phyloP scores from a whole-genome alignment of 1,284 basidiomycete genomes.

The Nidula niveotomentosa region DNA sequence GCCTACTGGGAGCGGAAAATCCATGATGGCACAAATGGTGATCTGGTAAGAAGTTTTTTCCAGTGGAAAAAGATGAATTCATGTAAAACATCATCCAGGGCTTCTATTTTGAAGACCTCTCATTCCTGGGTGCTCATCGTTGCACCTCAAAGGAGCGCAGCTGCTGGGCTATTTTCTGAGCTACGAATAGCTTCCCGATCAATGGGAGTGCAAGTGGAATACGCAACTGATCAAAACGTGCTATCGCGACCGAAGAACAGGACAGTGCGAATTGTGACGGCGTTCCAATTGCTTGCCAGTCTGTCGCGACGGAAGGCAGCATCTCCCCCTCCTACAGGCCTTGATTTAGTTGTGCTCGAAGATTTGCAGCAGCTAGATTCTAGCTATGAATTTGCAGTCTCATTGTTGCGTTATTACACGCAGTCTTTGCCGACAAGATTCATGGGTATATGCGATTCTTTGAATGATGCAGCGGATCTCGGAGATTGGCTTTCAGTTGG shows the following conservation, averaged over 20 bases:
- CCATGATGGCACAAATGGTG: conserved; percentile 68
- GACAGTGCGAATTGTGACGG: conserved; percentile 55
- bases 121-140: too few relatives aligned
- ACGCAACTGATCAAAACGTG: conserved; percentile 28
- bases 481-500: conserved; percentile 85
- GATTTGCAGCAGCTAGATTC: conserved; percentile 85
- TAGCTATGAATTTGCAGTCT: conserved; percentile 82
- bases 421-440: conserved; percentile 67
- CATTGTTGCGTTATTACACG: conserved; percentile 65
- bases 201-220: conserved; percentile 45
- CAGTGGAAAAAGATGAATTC: not conserved
- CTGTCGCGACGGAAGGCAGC: too few relatives aligned
- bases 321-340: conserved; percentile 29
- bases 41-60: conserved; percentile 55
- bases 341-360: conserved; percentile 80
- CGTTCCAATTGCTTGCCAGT: conserved; percentile 14
- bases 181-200: conserved; percentile 39
- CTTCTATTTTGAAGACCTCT: too few relatives aligned
- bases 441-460: conserved; percentile 77
- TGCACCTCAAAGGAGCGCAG: too few relatives aligned
- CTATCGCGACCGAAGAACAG: conserved; percentile 32
- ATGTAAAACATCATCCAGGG: too few relatives aligned
- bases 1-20: conserved; percentile 84
- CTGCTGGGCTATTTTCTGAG: conserved; percentile 45
- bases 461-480: conserved; percentile 81